Percentiles rank a stretch among this genome's conserved stretches.
phyloP scores from a whole-genome alignment of 352 stramenopile species.

The Phytophthora multivora region DNA sequence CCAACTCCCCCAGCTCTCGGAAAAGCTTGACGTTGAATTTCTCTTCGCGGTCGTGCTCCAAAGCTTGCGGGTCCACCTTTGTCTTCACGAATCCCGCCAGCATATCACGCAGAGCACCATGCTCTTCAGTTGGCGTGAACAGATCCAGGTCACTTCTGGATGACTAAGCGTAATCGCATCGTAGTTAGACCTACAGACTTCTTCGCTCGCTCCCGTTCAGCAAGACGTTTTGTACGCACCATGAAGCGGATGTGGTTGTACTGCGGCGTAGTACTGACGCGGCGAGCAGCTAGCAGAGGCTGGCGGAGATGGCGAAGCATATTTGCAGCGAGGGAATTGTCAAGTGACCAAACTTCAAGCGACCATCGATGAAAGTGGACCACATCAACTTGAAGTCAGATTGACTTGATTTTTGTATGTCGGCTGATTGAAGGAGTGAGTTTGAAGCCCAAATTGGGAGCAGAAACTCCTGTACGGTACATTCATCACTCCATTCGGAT shows the following conservation, averaged over 20 bases:
- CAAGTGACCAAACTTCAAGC: slow-evolving; percentile 38
- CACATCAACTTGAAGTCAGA: slow-evolving; percentile 37
- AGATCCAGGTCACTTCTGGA: slow-evolving; percentile 57
- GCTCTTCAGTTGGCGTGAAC: slow-evolving; percentile 91
- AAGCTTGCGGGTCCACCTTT: slow-evolving; percentile 97
- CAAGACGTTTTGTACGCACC: slow-evolving; percentile 21
- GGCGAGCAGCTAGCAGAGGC: slow-evolving; percentile 20
- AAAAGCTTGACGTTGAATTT: slow-evolving; percentile 98
- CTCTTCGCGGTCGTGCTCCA: slow-evolving; percentile 96
- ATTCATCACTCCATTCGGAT: slow-evolving; percentile 6
- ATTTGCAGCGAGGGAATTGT: slow-evolving; percentile 8
- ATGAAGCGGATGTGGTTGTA: slow-evolving; percentile 15
- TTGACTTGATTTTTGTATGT: slow-evolving; percentile 28
- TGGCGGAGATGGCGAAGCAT: slow-evolving; percentile 41
- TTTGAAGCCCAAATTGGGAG: slow-evolving; percentile 6
- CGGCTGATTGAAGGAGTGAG: neutral
- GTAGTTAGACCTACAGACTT: slow-evolving; percentile 1
- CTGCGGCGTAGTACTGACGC: slow-evolving; percentile 10
- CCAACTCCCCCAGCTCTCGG: slow-evolving; percentile 93
- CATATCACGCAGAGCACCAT: slow-evolving; percentile 92
- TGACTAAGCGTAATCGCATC: slow-evolving; percentile 13
- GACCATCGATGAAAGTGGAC: slow-evolving; percentile 7
- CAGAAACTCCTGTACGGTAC: slow-evolving; percentile 15
- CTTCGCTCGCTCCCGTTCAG: neutral
- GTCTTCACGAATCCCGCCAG: slow-evolving; percentile 93